Percentiles rank a stretch among this genome's conserved stretches.
phyloP scores from a whole-genome alignment of 257 asterid species.

The Ocimum tenuiflorum region DNA sequence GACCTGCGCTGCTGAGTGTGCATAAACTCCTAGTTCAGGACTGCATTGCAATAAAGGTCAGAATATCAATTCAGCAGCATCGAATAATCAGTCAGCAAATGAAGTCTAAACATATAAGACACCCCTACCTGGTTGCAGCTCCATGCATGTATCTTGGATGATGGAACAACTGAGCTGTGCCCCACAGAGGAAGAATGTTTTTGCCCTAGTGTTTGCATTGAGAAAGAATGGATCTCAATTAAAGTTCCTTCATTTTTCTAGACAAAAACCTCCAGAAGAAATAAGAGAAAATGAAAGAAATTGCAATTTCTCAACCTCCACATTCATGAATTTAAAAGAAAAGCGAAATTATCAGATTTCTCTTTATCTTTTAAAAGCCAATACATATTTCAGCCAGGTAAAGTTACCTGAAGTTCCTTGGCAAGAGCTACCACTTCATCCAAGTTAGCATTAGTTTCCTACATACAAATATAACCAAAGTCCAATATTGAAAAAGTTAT shows the following conservation, averaged over 20 bases:
- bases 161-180: slow-evolving; percentile 79
- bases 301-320: background rate
- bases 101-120: background rate
- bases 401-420: slow-evolving; percentile 85
- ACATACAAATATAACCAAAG: background rate
- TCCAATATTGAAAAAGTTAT: background rate
- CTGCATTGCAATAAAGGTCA: slow-evolving; percentile 32
- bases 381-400: background rate
- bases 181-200: slow-evolving; percentile 84
- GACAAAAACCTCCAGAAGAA: background rate
- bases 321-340: background rate
- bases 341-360: background rate
- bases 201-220: slow-evolving; percentile 39
- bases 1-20: slow-evolving; percentile 76
- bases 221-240: background rate
- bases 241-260: background rate
- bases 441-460: slow-evolving; percentile 93
- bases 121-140: slow-evolving; percentile 79
- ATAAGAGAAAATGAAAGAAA: background rate
- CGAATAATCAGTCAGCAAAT: background rate
- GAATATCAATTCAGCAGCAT: background rate
- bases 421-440: slow-evolving; percentile 96
- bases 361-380: background rate
- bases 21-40: slow-evolving; percentile 70
- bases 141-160: slow-evolving; percentile 84